Base-by-base conservation (phyloP, 2,329 filamentous ascomycete genomes). In the Trichoderma polysporum region DNA sequence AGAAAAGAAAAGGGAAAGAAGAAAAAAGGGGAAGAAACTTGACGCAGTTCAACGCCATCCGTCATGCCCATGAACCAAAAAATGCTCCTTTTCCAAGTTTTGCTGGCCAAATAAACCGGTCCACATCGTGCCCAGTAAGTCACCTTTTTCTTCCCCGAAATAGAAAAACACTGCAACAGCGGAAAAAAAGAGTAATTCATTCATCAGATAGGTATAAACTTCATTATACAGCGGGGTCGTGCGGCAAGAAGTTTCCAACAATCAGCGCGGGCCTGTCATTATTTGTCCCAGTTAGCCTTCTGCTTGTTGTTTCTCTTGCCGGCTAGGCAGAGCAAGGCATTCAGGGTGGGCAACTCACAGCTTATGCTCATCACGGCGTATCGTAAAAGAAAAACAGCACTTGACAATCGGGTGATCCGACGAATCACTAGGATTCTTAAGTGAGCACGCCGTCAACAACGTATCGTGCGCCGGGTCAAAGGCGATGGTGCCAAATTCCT, bases 331-430 rank as follows among this genome's bases (percentile, higher is more conserved):
- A 4, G 19, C 2, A 22, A 10, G 39, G 3, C 1, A 27, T n/a
- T 37, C 10, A 2, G 4, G 9, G 6, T 8, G 19, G 17, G 2
- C n/a, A 49, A 78, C 94, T 85, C 82, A 97, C 95, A 99, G 93
- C 76, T 97, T 97, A 79, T 97, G 92, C 69, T 93, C 92, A 80
- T 99, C 95, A 75, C 94, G 89, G 73, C 93, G 88, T 72, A 99
- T 97, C 67, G 94, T 97, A 77, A 99, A 97, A 0, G 94, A 98
- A 79, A 99, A 99, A 78, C 94, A 98, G 78, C 95, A 99, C 76
- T 92, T 91, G 68, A 97, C 90, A 45, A 91, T 88, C 22, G 90
- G 87, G 63, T 90, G 87, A 52, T 88, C 87, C 3, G 90, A 88
- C 68, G 86, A 86, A 59, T 88, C 84, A 70, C 88, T 87, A 3